These are phyloP conservation scores for Trichosporon ovoides DNA, from an alignment of 1,284 basidiomycete genomes.

Conservation along the genomic window DNA sequence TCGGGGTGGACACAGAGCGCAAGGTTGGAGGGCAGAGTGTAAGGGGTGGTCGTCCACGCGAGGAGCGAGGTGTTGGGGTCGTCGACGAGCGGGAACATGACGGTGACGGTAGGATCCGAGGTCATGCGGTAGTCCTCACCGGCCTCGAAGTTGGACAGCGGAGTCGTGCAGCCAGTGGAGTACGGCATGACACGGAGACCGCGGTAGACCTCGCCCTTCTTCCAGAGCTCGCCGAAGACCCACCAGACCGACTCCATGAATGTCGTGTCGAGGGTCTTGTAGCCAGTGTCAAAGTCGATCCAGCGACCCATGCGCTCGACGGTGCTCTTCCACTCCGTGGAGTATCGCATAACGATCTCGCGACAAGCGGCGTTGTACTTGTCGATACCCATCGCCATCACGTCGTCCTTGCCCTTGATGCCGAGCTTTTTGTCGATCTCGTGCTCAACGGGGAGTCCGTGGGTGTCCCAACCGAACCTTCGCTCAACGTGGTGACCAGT, in stretches of 20 bases:
- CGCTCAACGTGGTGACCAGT: conserved; percentile 92
- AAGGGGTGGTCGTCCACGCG: conserved; percentile 99
- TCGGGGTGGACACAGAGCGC: conserved; percentile 94
- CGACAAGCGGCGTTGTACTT: conserved; percentile 97
- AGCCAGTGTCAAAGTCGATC: conserved; percentile 99
- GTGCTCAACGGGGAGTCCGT: conserved; percentile 97
- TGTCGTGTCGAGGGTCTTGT: conserved; percentile 88
- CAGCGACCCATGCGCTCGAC: conserved; percentile 98
- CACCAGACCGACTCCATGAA: conserved; percentile 99
- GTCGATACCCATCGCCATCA: conserved; percentile 92
- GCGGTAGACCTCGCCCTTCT: conserved; percentile 90
- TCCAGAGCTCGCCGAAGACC: conserved; percentile 92
- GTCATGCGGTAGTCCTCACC: conserved; percentile 90
- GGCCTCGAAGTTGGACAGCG: conserved; percentile 97
- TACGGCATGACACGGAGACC: conserved; percentile 97
- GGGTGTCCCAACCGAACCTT: conserved; percentile 99
- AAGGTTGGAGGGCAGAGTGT: conserved; percentile 95
- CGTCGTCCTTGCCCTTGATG: conserved; percentile 89
- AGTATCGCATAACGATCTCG: conserved; percentile 96
- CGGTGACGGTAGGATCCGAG: conserved; percentile 90
- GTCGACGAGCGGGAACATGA: conserved; percentile 87
- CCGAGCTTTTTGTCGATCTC: conserved; percentile 97
- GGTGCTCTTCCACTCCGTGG: conserved; percentile 85
- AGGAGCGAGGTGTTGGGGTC: conserved; percentile 86
- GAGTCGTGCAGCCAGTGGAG: conserved; percentile 92